Evolutionary conservation across 23 red algal species (phyloP).

Genomic region (Agarophyton chilense): DNA sequence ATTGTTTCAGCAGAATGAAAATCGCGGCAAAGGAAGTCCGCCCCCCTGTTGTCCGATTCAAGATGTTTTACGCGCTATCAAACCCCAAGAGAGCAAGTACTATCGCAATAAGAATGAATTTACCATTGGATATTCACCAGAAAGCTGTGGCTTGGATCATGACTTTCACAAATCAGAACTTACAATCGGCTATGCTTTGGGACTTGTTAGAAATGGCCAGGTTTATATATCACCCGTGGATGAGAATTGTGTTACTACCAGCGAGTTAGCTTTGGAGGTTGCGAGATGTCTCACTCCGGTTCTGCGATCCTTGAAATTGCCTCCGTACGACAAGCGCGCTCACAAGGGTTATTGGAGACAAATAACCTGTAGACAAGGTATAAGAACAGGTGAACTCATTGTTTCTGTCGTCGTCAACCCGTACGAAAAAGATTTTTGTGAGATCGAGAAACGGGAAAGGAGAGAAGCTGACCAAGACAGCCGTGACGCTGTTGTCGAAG

Average conservation of each 20-base stretch:
- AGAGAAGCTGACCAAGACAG: slow-evolving; percentile 41
- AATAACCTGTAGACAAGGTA: slow-evolving; percentile 60
- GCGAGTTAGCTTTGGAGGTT: slow-evolving; percentile 50
- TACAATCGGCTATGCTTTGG: slow-evolving; percentile 82
- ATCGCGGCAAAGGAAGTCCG: slow-evolving; percentile 27
- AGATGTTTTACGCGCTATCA: slow-evolving; percentile 18
- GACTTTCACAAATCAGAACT: slow-evolving; percentile 32
- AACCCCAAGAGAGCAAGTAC: slow-evolving; percentile 32
- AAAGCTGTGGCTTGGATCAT: slow-evolving; percentile 17
- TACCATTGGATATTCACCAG: slow-evolving; percentile 75
- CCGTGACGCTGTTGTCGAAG: slow-evolving; percentile 18
- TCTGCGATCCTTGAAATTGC: slow-evolving; percentile 17
- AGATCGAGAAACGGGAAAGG: not conserved
- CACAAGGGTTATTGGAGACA: slow-evolving; percentile 85
- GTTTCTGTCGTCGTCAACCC: slow-evolving; percentile 74
- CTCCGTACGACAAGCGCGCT: slow-evolving; percentile 67
- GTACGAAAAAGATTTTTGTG: not conserved
- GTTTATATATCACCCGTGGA: slow-evolving; percentile 46
- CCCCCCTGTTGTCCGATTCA: slow-evolving; percentile 19
- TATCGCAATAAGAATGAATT: slow-evolving; percentile 98
- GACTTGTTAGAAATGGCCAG: slow-evolving; percentile 75
- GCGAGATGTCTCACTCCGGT: slow-evolving; percentile 56
- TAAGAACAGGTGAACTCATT: slow-evolving; percentile 56
- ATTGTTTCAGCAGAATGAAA: not conserved
- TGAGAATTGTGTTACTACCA: slow-evolving; percentile 71